Evolutionary conservation across 2,329 filamentous ascomycete species (phyloP), one percentile per base, ranked within the genome.

Genomic region (Kalaharituber pfeilii): DNA sequence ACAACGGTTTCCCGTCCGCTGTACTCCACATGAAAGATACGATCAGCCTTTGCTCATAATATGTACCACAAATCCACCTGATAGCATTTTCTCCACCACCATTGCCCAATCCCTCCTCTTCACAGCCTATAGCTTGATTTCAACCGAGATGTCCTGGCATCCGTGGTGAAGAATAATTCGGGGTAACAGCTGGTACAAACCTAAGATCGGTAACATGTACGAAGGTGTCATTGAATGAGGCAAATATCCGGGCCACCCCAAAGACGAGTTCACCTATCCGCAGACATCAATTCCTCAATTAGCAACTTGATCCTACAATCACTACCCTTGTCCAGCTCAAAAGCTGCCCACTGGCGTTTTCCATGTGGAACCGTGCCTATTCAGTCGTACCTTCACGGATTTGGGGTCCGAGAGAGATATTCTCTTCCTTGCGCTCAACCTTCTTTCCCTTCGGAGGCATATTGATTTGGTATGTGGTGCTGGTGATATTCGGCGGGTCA

Each of bases 141-240:
- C n/a, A n/a, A n/a, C n/a, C n/a, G n/a, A n/a, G n/a, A n/a, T n/a
- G n/a, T n/a, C n/a, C n/a, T n/a, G n/a, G n/a, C n/a, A n/a, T n/a
- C n/a, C n/a, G n/a, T n/a, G n/a, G n/a, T n/a, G n/a, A 47, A 22
- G 13, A 15, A 22, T 13, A 22, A 5, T 24, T 15, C 42, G 5
- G 42, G 24, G 11, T 24, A 20, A 22, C 13, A 4, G 33, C 15
- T 15, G 13, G 42, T 47, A 47, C 42, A 22, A 47, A 87, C 83
- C 77, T 82, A 73, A 98, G 86, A 94, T 96, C 91, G 78, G 91
- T 98, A 71, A 98, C 86, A 78, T 98, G 91, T 72, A 98, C 91
- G 77, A 87, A 87, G 71, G 83, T 87, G 69, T 87, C 84, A 76
- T 87, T 87, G 80, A 87, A 87, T 64, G 86, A 94, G 69, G 88